Evolutionary conservation across 2,329 filamentous ascomycete genomes (phyloP).

Genomic region (Colletotrichum agaves): DNA sequence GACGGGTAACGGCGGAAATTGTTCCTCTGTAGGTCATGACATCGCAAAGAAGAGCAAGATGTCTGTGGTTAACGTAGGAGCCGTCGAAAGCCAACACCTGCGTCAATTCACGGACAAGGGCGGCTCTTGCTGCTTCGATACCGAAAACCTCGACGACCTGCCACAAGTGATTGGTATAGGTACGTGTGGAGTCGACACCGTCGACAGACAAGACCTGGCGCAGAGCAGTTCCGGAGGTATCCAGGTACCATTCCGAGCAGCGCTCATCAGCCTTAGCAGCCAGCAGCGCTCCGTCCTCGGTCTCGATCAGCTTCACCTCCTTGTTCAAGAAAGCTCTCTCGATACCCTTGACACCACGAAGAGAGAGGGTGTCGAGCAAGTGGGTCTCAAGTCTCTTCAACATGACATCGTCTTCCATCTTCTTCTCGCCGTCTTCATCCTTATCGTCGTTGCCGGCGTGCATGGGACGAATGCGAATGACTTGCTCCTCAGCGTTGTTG

Average conservation of each 20-base stretch:
- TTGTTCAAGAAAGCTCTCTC: slow-evolving; percentile 94
- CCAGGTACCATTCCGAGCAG: slow-evolving; percentile 94
- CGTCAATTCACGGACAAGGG: slow-evolving; percentile 87
- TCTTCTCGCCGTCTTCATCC: slow-evolving; percentile 70
- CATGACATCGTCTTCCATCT: slow-evolving; percentile 88
- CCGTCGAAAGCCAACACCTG: slow-evolving; percentile 97
- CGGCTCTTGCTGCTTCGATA: slow-evolving; percentile 91
- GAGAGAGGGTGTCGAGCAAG: slow-evolving; percentile 87
- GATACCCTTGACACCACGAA: slow-evolving; percentile 90
- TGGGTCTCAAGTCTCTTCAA: slow-evolving; percentile 92
- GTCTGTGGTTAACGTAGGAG: slow-evolving; percentile 99
- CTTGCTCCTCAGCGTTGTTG: slow-evolving; percentile 95
- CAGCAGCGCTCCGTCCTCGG: slow-evolving; percentile 76
- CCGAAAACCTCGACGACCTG: slow-evolving; percentile 95
- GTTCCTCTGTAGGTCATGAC: slow-evolving; percentile 97
- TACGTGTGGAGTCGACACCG: slow-evolving; percentile 86
- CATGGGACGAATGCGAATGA: slow-evolving; percentile 91
- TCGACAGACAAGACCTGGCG: slow-evolving; percentile 86
- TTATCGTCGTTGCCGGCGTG: slow-evolving; percentile 76
- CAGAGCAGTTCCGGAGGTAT: slow-evolving; percentile 91
- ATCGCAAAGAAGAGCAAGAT: slow-evolving; percentile 93
- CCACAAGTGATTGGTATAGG: slow-evolving; percentile 95
- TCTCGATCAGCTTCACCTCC: slow-evolving; percentile 74
- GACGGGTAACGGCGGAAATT: slow-evolving; percentile 95
- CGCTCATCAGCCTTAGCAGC: slow-evolving; percentile 77